Evolutionary conservation across 2,329 filamentous ascomycete species (phyloP), one percentile per base, ranked within the genome.

Genomic region (Xylaria sp.): DNA sequence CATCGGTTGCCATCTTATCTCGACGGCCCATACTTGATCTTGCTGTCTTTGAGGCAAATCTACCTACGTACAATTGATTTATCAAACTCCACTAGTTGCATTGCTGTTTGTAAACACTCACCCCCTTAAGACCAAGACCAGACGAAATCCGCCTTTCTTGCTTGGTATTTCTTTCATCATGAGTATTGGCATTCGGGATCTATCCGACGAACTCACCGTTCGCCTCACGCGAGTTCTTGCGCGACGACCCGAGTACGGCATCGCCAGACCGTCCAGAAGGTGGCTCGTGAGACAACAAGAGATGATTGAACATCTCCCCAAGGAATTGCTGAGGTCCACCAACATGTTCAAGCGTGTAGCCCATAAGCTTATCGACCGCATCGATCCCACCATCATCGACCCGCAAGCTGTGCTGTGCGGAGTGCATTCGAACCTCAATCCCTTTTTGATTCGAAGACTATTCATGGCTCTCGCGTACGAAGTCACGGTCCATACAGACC

Each of bases 381-480:
- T 70, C 52, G 63, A 64, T 39, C 60, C 72, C 1, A 59, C 62
- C 3, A 57, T 70, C 6, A 62, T 70, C 4, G 66, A 71, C 54
- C 66, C 69, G 13, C 65, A 63, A 9, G 75, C 76, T 10, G 66
- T 72, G 6, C 69, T 82, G 3, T 83, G 80, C 63, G 11, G 55
- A 4, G 66, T 66, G 3, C 80, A 83, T 65, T 64, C 71, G 23
- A 56, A 42, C 0, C 73, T 83, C 3, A 73, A 81, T 47, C 71
- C 77, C 0, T 73, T 71, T 46, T 63, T 81, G 9, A 75, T 82
- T 13, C 76, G 75, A 49, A 71, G 72, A 16, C 66, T 81, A n/a
- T 78, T 78, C 66, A 53, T 74, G 16, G 70, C 77, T 4, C 52
- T 83, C 5, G 70, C 69, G 0, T 69, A 73, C 5, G 81, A 83